Base-by-base conservation (phyloP, 2,329 filamentous ascomycete species). In the Helotiales sp. region DNA sequence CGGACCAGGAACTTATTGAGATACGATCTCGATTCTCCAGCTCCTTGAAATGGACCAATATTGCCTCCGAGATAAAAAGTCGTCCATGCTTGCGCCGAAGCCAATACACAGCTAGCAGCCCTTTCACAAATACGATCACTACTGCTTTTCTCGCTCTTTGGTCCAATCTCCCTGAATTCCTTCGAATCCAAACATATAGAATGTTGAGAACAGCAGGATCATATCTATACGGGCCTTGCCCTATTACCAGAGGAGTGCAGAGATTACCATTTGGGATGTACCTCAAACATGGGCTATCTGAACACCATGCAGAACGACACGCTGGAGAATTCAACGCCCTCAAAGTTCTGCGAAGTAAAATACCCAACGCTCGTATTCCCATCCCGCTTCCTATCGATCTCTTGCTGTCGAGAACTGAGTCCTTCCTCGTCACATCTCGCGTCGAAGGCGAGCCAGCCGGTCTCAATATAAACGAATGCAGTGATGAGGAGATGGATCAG, bases 181-280 rank as follows among this genome's bases (percentile, higher is more conserved):
- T 60, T 17, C 48, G 53, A 51, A 29, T 60, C 9, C 30, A 54
- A 34, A 52, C 52, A n/a, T 60, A 57, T 33, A 60, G 33, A 49
- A 9, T 55, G 25, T 25, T 60, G 30, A 50, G 38, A 48, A 33
- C 40, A 24, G 38, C 31, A 17, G 58, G 58, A 22, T 48, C 38
- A 31, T 49, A 48, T 51, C 22, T 57, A 2, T 60, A 60, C 31
- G 54, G 38, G 40, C 15, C 30, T 9, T 9, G 31, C 31, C 31
- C 15, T 42, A 5, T 17, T 17, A 42, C 5, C 3, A 25, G 5
- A 2, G 38, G 52, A 36, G 29, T 61, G 13, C 59, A 61, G 34
- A 50, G 55, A 53, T 40, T 61, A n/a, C 59, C 59, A 22, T 61
- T 58, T 17, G 55, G 48, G 8, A 58, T 61, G 55, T 61, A 58